These are phyloP conservation scores for Chrysoporthe puriensis DNA, from an alignment of 2,329 filamentous ascomycete genomes.

Conservation along the genomic window DNA sequence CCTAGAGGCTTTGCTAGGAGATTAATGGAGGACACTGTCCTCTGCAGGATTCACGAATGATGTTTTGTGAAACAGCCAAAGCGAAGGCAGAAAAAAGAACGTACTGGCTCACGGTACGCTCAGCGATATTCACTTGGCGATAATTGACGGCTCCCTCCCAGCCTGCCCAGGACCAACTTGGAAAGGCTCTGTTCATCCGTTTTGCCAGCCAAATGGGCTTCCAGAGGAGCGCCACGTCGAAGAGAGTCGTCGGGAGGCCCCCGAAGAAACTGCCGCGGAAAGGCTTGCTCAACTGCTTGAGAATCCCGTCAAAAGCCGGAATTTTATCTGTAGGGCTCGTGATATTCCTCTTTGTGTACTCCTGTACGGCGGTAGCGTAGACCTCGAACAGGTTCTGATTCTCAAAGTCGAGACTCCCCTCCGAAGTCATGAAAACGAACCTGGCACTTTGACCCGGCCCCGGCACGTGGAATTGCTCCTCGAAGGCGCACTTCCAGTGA, in stretches of 20 bases:
- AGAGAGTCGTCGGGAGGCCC: slow-evolving; percentile 14
- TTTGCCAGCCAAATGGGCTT: neutral
- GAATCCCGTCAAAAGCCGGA: slow-evolving; percentile 15
- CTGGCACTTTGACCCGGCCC: neutral
- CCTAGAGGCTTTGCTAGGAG: too few species aligned
- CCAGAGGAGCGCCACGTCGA: slow-evolving; percentile 22
- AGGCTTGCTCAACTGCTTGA: slow-evolving; percentile 12
- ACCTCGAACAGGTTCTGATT: slow-evolving; percentile 17
- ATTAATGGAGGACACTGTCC: neutral
- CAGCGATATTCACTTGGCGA: slow-evolving; percentile 12
- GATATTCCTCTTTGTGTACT: slow-evolving; percentile 20
- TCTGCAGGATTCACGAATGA: neutral
- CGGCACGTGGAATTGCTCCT: slow-evolving; percentile 13
- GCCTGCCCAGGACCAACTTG: slow-evolving; percentile 26
- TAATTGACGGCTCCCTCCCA: slow-evolving; percentile 19
- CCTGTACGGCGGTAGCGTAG: slow-evolving; percentile 14
- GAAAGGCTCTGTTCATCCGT: slow-evolving; percentile 15
- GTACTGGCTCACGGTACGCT: slow-evolving; percentile 21
- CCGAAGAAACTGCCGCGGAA: slow-evolving; percentile 13
- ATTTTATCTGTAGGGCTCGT: slow-evolving; percentile 17
- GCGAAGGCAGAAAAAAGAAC: neutral
- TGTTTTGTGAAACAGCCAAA: neutral
- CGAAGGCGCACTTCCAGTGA: slow-evolving; percentile 13
- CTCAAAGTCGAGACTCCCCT: slow-evolving; percentile 15
- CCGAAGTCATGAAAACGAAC: slow-evolving; percentile 2